Evolutionary conservation across 2,329 filamentous ascomycete genomes (phyloP).

Genomic region (Beauveria caledonica): DNA sequence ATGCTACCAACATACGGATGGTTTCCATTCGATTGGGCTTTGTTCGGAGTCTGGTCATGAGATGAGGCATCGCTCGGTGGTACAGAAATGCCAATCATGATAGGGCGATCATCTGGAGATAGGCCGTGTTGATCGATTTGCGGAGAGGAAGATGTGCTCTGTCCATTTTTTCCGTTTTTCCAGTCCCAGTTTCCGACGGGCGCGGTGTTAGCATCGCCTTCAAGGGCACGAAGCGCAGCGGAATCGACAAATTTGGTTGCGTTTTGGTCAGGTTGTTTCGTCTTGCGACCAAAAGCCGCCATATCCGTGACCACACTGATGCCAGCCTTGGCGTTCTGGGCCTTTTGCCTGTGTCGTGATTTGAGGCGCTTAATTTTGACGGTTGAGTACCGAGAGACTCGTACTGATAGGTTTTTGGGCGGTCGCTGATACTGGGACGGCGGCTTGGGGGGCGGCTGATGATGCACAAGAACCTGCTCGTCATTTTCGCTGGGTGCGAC

Average conservation of each 20-base stretch:
- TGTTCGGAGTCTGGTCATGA: constrained; percentile 24
- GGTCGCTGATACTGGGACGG: constrained; percentile 1
- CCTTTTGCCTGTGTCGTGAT: constrained; percentile 53
- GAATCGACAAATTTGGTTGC: constrained; percentile 47
- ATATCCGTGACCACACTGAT: constrained; percentile 66
- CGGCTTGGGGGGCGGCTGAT: not conserved
- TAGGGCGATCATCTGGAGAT: constrained; percentile 62
- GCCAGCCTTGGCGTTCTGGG: constrained; percentile 51
- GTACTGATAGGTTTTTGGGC: constrained; percentile 13
- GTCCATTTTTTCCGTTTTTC: constrained; percentile 36
- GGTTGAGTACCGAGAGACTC: constrained; percentile 28
- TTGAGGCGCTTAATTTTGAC: constrained; percentile 39
- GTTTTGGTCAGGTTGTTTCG: constrained; percentile 22
- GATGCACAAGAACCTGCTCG: constrained; percentile 26
- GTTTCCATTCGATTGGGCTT: constrained; percentile 24
- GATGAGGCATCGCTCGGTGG: constrained; percentile 33
- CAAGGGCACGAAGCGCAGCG: constrained; percentile 51
- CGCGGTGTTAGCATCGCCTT: constrained; percentile 45
- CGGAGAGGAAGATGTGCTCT: constrained; percentile 21
- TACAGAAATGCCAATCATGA: constrained; percentile 63
- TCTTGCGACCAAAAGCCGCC: constrained; percentile 38
- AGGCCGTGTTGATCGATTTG: constrained; percentile 36
- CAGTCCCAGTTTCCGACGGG: constrained; percentile 51
- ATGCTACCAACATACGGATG: not conserved
- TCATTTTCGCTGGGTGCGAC: constrained; percentile 32